Base-by-base conservation (phyloP, 768 basidiomycete species). In the Rhodotorula kratochvilovae region DNA sequence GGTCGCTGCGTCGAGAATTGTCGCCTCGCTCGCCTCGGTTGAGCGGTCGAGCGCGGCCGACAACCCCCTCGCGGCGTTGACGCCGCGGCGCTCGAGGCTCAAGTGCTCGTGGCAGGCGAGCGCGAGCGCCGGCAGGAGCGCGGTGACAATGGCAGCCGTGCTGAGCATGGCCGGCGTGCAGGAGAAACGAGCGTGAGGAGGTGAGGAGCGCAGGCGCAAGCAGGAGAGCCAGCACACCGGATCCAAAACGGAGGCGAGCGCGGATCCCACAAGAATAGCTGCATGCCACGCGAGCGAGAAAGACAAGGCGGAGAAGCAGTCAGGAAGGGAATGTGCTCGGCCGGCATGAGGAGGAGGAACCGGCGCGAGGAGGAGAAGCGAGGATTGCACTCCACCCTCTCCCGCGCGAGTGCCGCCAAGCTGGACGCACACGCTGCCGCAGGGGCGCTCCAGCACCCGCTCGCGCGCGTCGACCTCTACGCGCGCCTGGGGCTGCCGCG, bases 1-100 rank as follows among this genome's bases (percentile, higher is more conserved):
- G 25, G 64, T 25, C 4, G 35, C 33, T 12, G 78, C 70, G 56
- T 81, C 80, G 74, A 61, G 23, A 39, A 73, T 70, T 29, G 39
- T 13, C 2, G 50, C 61, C 48, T 66, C 67, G 21, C 51, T 63
- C 23, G 43, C 25, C 50, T 50, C 43, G 21, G 51, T 64, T 15
- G 71, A 48, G 42, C 71, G 61, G 55, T 71, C 70, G 42, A 71
- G 27, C 6, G 61, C 42, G 39, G 39, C 39, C 39, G 39, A 39
- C 39, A 39, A 6, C 4, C 15, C 11, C 29, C 63, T 43, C 15
- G 60, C 63, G 45, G 56, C 42, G 56, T 62, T 51, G 46, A 54
- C 31, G 5, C 42, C 42, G n/a, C 51, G 36, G 25, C 59, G 58
- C 25, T 61, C 51, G 59, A 67, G 0, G 27, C 11, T 19, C 21